phyloP scores from a whole-genome alignment of 805 yeast genomes.

The Cyberlindnera suaveolens region DNA sequence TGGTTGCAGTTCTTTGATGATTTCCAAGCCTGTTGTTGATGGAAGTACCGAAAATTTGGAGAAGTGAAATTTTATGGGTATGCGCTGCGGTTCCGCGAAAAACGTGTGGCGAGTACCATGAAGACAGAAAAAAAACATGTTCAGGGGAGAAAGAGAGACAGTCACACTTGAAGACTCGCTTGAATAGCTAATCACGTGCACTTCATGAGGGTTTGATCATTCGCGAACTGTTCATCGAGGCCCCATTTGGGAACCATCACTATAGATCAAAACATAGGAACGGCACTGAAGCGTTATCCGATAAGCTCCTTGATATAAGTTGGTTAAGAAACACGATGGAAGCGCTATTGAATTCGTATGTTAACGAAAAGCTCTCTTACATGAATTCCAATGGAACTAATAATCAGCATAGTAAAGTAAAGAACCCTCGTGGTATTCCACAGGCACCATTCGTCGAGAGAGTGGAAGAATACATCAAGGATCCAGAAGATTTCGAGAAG shows the following conservation, averaged over 20 bases:
- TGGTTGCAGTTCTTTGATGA: slow-evolving; percentile 27
- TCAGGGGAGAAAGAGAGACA: no score
- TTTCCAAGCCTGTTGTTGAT: not conserved
- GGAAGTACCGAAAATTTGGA: not conserved
- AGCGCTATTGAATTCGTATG: slow-evolving; percentile 19
- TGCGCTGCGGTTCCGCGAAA: no score
- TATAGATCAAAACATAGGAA: no score
- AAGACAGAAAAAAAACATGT: no score
- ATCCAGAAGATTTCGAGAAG: slow-evolving; percentile 62
- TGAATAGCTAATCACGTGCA: no score
- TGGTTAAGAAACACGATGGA: slow-evolving; percentile 12
- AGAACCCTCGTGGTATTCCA: slow-evolving; percentile 92
- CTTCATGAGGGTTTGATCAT: no score
- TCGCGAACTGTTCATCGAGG: no score
- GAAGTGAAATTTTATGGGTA: not conserved
- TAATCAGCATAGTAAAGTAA: slow-evolving; percentile 9
- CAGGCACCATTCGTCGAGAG: slow-evolving; percentile 90
- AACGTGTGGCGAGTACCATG: no score
- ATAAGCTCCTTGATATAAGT: not conserved
- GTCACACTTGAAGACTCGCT: no score
- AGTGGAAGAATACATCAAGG: slow-evolving; percentile 68
- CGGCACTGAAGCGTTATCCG: no score
- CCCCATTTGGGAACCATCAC: no score
- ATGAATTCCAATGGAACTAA: not conserved
- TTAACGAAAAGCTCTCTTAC: not conserved